Conservation (phyloP, 345 rosid genomes). For the Psidium friedrichsthalianum region DNA sequence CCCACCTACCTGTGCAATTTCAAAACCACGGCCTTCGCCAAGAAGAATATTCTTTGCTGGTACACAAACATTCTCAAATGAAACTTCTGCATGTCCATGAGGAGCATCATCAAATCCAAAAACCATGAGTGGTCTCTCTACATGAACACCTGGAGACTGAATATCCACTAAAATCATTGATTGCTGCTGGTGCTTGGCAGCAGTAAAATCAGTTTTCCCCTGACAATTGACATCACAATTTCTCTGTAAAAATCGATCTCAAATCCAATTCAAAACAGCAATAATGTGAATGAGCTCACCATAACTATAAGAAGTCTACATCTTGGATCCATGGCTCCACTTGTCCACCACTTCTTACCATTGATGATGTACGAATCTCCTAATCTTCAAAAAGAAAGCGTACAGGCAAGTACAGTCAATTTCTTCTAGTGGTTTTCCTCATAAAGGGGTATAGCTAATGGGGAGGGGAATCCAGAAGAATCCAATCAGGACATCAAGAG, state of each 20-base stretch:
- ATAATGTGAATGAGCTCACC: conserved; percentile 36
- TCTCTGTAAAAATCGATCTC: not conserved
- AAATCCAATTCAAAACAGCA: not conserved
- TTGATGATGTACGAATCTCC: conserved; percentile 76
- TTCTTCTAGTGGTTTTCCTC: not conserved
- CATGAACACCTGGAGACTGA: conserved; percentile 54
- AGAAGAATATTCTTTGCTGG: conserved; percentile 79
- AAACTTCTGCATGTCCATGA: conserved; percentile 94
- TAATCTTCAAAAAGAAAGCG: conserved; percentile 33
- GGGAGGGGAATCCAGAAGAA: not conserved
- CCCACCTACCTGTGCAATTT: conserved; percentile 96
- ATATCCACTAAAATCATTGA: conserved; percentile 93
- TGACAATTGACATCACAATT: conserved; percentile 8
- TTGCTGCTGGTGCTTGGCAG: conserved; percentile 81
- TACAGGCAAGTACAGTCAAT: not conserved
- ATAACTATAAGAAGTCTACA: conserved; percentile 88
- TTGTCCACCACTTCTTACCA: conserved; percentile 99
- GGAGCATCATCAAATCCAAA: conserved; percentile 98
- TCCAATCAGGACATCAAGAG: not conserved
- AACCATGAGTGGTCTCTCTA: conserved; percentile 78
- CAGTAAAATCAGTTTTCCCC: conserved; percentile 89
- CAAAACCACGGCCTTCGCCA: conserved; percentile 98
- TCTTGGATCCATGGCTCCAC: conserved; percentile 99
- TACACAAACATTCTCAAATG: conserved; percentile 62
- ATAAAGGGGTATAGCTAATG: too few species aligned